Percentiles rank a stretch among this genome's conserved stretches.
Conservation (phyloP, 257 asterid species). For the Solanum habrochaites region DNA sequence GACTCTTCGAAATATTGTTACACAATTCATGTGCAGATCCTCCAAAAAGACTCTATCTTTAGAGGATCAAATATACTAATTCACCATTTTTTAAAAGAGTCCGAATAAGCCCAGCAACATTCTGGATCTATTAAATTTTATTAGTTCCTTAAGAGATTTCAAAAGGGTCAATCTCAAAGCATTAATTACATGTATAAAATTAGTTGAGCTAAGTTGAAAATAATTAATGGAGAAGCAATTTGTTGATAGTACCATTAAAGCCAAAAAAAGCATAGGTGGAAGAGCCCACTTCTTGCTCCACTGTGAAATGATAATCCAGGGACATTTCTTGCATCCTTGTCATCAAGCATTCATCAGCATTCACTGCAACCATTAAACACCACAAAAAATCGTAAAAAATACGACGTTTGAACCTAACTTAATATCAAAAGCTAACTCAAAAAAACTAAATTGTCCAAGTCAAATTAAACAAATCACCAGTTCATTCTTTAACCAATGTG, state of each 20-base stretch:
- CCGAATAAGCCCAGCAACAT: neutral
- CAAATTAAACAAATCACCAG: neutral
- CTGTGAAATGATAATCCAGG: constrained; percentile 44
- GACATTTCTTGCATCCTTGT: constrained; percentile 74
- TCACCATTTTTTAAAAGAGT: neutral
- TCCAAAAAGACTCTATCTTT: neutral
- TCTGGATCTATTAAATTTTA: neutral
- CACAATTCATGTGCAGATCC: neutral
- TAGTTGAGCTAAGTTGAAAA: neutral
- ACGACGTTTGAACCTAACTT: neutral
- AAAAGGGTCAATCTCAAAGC: neutral
- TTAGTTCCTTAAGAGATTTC: neutral
- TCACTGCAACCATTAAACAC: constrained; percentile 26
- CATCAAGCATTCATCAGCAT: constrained; percentile 61
- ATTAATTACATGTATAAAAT: neutral
- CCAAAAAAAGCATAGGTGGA: constrained; percentile 53
- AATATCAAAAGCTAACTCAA: neutral
- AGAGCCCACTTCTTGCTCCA: constrained; percentile 70
- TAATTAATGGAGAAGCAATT: neutral
- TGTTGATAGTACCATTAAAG: constrained; percentile 39
- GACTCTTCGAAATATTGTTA: rapidly evolving
- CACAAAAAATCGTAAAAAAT: neutral
- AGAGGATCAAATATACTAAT: neutral
- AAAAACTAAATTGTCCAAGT: neutral
- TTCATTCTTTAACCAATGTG: neutral